A percentile compares a stretch with the other conserved stretches of the same genome.
These are phyloP conservation scores for Triadica sebifera DNA, from an alignment of 345 rosid genomes.

Conservation along the genomic window DNA sequence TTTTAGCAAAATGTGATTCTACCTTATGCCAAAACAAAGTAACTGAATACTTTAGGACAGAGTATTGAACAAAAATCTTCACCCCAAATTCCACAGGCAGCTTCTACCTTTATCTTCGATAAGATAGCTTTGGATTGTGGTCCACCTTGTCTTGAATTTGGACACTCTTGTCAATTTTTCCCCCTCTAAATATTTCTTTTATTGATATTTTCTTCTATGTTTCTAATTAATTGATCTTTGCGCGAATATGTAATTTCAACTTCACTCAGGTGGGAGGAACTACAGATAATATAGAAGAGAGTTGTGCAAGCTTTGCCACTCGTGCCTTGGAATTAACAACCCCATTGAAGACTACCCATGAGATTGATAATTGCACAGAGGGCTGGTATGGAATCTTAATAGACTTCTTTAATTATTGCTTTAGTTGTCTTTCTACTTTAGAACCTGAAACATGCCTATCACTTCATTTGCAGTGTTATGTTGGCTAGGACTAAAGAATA, in stretches of 20 bases:
- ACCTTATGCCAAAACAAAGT: neutral
- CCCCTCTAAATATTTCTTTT: neutral
- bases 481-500: conserved; percentile 74
- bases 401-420: neutral
- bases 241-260: conserved; percentile 2
- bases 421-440: conserved; percentile 8
- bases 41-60: neutral
- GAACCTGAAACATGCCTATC: conserved; percentile 11
- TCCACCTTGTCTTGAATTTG: neutral
- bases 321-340: conserved; percentile 63
- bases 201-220: neutral
- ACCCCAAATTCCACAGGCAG: neutral
- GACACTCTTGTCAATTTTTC: neutral
- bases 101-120: neutral
- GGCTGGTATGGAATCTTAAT: conserved; percentile 60
- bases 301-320: conserved; percentile 81
- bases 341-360: conserved; percentile 84
- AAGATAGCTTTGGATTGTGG: neutral
- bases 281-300: conserved; percentile 86
- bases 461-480: conserved; percentile 60
- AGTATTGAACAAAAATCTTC: neutral
- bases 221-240: neutral
- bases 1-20: neutral
- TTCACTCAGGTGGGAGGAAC: conserved; percentile 83
- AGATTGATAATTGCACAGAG: conserved; percentile 95